A percentile compares a stretch with the other conserved stretches of the same genome.
Conservation (phyloP, 2,329 filamentous ascomycete species). For the Diplodia sapinea region DNA sequence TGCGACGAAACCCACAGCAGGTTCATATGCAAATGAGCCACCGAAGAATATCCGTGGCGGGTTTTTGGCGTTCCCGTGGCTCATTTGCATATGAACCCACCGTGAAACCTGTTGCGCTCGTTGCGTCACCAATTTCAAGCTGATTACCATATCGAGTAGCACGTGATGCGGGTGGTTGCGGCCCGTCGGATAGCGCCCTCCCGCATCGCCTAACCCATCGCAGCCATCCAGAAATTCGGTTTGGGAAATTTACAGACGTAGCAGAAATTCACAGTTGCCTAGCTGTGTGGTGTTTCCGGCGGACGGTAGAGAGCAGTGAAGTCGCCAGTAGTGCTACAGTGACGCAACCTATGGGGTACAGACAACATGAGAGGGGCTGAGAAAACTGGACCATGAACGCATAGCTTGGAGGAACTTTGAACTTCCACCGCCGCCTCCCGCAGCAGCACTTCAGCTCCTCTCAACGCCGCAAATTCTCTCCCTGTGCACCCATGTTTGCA, state of each 20-base stretch:
- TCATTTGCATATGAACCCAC: too few species aligned
- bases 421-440: conserved; percentile 4
- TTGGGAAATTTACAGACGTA: neutral
- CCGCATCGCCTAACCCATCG: neutral
- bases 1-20: neutral
- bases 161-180: conserved; percentile 5
- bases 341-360: conserved; percentile 11
- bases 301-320: neutral
- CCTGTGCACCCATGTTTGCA: neutral
- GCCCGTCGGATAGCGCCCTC: neutral
- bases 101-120: too few species aligned
- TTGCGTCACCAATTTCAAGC: conserved; percentile 5
- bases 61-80: too few species aligned
- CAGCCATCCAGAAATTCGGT: neutral
- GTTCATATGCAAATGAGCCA: too few species aligned
- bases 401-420: neutral
- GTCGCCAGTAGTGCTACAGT: neutral
- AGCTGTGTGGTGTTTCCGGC: neutral
- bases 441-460: neutral
- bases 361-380: conserved; percentile 1
- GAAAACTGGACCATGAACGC: neutral
- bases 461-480: neutral
- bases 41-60: too few species aligned
- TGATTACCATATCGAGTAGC: conserved; percentile 1
- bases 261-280: neutral